Evolutionary conservation across 179 eudicot genomes (phyloP).

Genomic region (Silene coronaria): DNA sequence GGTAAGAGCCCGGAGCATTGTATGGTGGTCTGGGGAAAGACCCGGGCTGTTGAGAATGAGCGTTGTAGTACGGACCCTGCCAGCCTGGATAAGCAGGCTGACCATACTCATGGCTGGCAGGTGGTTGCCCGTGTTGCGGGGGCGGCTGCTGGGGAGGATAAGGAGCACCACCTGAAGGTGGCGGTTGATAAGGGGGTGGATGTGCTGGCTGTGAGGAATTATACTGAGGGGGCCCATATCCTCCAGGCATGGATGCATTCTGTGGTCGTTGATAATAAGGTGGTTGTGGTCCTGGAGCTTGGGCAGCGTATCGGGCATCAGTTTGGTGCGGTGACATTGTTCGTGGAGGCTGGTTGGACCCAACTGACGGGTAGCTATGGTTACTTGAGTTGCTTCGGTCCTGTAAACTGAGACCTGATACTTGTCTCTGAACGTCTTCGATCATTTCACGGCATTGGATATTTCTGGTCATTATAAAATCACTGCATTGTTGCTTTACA

Average conservation of each 20-base stretch:
- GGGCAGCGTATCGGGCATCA: conserved; percentile 38
- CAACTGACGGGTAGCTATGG: conserved; percentile 57
- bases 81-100: conserved; percentile 97
- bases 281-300: conserved; percentile 45
- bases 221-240: conserved; percentile 38
- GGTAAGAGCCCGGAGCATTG: conserved; percentile 51
- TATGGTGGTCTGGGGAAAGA: conserved; percentile 84
- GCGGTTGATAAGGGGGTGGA: conserved; percentile 28
- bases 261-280: conserved; percentile 36
- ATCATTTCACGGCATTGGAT: conserved; percentile 97
- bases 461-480: conserved; percentile 87
- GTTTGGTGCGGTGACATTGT: conserved; percentile 47
- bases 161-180: conserved; percentile 24
- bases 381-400: conserved; percentile 47
- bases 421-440: conserved; percentile 74
- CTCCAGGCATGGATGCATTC: conserved; percentile 46
- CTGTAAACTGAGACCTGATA: conserved; percentile 84
- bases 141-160: conserved; percentile 45
- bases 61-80: conserved; percentile 81
- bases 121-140: conserved; percentile 59
- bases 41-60: conserved; percentile 63
- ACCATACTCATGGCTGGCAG: conserved; percentile 60
- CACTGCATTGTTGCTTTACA: conserved; percentile 91
- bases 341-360: conserved; percentile 54
- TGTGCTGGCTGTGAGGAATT: conserved; percentile 11